Base-by-base conservation (phyloP, 2,329 filamentous ascomycete species). In the Exophiala calicioides region DNA sequence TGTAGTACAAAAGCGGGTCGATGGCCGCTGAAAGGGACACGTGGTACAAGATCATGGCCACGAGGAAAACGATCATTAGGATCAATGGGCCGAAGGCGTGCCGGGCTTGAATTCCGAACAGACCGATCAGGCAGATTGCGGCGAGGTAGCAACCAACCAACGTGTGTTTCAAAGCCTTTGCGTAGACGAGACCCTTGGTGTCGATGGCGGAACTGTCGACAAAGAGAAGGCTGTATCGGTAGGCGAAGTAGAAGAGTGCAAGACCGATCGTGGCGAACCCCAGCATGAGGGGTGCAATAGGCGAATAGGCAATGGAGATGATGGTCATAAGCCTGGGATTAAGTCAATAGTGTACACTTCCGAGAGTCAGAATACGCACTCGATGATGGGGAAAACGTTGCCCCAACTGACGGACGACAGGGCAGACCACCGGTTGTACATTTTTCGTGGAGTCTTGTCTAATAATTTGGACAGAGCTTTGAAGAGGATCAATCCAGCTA, bases 191-290 rank as follows among this genome's bases (percentile, higher is more conserved):
- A 12, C 91, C 90, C 62, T 94, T 88, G 27, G 88, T 95, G 63
- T 96, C 90, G 60, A 95, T 84, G 49, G 81, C 72, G 6, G 86
- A 82, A 63, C 94, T 87, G 39, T 84, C 85, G 26, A 95, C 89
- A 66, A 88, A 96, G 38, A 96, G 77, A 44, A 97, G 70, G 63
- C 95, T 94, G 76, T 97, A 95, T 13, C 87, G 81, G 75, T 89
- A 95, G 36, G 90, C 87, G 41, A 91, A 73, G 65, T 95, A 94
- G 68, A 95, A 90, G 31, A 93, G 73, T 16, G 77, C 81, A 49
- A 96, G 79, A 20, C 88, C 90, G 29, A 88, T 75, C 1, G 85
- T 82, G 1, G 88, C 88, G 60, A 95, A 96, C 4, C 84, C 80
- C 38, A 95, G 76, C 43, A 95, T 84, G 8, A 96, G 72, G 1